Conservation (phyloP, 805 yeast species). For the Naumovozyma baii region DNA sequence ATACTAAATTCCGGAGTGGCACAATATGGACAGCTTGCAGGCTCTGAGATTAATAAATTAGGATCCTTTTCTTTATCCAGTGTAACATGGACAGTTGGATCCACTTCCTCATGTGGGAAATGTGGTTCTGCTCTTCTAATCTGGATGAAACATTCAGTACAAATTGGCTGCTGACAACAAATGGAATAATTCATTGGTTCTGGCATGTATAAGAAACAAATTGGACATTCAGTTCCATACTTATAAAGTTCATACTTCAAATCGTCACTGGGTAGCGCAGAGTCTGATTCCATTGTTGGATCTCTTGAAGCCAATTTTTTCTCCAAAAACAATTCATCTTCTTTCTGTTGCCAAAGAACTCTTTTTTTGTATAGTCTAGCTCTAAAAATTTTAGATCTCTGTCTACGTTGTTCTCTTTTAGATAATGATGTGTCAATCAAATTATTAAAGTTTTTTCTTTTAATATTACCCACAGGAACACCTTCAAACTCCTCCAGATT, state of each 20-base stretch:
- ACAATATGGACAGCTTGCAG: conserved; percentile 89
- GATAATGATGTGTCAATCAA: conserved; percentile 22
- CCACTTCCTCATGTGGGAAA: conserved; percentile 66
- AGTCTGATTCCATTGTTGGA: conserved; percentile 37
- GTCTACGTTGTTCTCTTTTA: conserved; percentile 25
- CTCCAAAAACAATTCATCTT: conserved; percentile 54
- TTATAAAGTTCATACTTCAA: conserved; percentile 54
- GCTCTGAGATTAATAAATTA: conserved; percentile 68
- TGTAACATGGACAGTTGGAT: conserved; percentile 19
- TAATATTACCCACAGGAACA: conserved; percentile 25
- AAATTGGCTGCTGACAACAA: conserved; percentile 88
- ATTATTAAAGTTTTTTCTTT: conserved; percentile 20
- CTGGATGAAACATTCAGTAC: conserved; percentile 95
- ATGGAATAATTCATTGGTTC: conserved; percentile 64
- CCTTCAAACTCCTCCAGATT: conserved; percentile 30
- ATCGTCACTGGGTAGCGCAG: conserved; percentile 25
- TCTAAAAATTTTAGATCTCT: conserved; percentile 24
- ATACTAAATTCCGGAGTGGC: conserved; percentile 81
- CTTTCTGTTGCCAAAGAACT: conserved; percentile 43
- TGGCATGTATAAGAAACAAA: conserved; percentile 68
- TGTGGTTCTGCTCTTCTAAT: conserved; percentile 85
- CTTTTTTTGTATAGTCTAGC: conserved; percentile 33
- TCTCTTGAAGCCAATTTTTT: conserved; percentile 30
- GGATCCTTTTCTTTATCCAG: conserved; percentile 36
- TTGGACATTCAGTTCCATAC: conserved; percentile 78